Percentiles rank a stretch among this genome's conserved stretches.
phyloP scores from a whole-genome alignment of 441 rosid genomes.

The Euphorbia celastroides region DNA sequence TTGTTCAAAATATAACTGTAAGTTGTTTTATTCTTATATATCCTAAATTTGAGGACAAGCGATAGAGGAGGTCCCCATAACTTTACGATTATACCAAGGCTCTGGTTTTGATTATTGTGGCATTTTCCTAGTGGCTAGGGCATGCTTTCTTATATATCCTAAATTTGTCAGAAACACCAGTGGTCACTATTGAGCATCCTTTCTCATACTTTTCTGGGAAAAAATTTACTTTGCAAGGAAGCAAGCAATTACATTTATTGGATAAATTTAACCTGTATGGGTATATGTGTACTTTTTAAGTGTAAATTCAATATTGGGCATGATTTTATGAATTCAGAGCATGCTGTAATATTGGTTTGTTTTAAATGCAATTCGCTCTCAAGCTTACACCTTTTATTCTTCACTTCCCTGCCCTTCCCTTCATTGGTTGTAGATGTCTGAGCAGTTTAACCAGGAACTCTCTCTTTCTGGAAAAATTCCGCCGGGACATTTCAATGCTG shows the following conservation, averaged over 20 bases:
- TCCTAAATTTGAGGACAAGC: background rate
- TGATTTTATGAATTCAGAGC: background rate
- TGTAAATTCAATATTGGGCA: background rate
- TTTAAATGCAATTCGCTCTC: background rate
- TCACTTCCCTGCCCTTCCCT: background rate
- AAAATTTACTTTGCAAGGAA: background rate
- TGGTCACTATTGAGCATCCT: background rate
- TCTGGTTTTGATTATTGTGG: background rate
- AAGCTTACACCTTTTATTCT: background rate
- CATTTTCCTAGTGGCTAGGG: background rate
- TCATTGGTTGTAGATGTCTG: conserved; percentile 67
- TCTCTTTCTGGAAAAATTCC: conserved; percentile 92
- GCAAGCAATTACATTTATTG: background rate
- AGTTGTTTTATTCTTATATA: background rate
- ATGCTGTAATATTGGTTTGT: background rate
- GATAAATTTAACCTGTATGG: background rate
- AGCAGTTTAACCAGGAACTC: conserved; percentile 89
- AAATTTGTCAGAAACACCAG: background rate
- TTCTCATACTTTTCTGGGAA: background rate
- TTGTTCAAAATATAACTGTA: background rate
- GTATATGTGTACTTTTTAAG: background rate
- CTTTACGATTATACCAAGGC: too few relatives aligned
- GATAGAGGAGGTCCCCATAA: too few relatives aligned
- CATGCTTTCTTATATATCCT: background rate
- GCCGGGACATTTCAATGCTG: conserved; percentile 77